Conservation (phyloP, 805 yeast species). For the Kodamaea leandrae region DNA sequence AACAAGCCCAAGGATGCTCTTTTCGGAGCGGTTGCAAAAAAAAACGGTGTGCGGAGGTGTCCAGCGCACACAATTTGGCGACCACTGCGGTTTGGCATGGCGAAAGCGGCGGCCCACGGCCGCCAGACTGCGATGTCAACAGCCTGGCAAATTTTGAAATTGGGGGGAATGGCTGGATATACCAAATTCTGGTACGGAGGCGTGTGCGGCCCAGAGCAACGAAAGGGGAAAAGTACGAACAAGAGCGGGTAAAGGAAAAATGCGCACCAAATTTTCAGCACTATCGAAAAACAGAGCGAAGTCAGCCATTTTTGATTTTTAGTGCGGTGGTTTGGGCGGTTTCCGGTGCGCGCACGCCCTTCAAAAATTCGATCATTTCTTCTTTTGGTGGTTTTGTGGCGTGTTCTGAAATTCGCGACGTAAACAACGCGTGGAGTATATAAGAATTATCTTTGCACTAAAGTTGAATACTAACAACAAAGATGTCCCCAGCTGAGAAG, state of each 20-base stretch:
- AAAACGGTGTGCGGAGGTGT: background rate
- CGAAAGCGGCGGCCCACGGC: too few species aligned
- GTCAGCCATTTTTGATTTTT: too few species aligned
- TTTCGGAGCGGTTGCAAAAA: slow-evolving; percentile 9
- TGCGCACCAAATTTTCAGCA: too few species aligned
- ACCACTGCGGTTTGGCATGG: too few species aligned
- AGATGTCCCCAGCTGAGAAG: slow-evolving; percentile 31
- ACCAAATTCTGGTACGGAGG: slow-evolving; percentile 8
- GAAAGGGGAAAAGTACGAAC: background rate
- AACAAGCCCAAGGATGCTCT: background rate
- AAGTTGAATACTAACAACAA: slow-evolving; percentile 10
- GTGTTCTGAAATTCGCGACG: slow-evolving; percentile 1
- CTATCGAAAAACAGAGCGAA: background rate
- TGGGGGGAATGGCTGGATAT: slow-evolving; percentile 10
- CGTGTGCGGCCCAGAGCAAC: slow-evolving; percentile 1
- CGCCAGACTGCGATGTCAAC: too few species aligned
- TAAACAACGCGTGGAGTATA: background rate
- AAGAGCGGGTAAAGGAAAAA: slow-evolving; percentile 3
- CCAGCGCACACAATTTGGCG: slow-evolving; percentile 1
- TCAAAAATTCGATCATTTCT: too few species aligned
- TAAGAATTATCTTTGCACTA: background rate
- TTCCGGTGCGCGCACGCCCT: too few species aligned
- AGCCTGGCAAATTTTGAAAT: slow-evolving; percentile 1
- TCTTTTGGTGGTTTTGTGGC: slow-evolving; percentile 1
- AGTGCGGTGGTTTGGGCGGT: too few species aligned